Evolutionary conservation across 2,329 filamentous ascomycete species (phyloP).

Genomic region (Ceratocystis harringtonii): DNA sequence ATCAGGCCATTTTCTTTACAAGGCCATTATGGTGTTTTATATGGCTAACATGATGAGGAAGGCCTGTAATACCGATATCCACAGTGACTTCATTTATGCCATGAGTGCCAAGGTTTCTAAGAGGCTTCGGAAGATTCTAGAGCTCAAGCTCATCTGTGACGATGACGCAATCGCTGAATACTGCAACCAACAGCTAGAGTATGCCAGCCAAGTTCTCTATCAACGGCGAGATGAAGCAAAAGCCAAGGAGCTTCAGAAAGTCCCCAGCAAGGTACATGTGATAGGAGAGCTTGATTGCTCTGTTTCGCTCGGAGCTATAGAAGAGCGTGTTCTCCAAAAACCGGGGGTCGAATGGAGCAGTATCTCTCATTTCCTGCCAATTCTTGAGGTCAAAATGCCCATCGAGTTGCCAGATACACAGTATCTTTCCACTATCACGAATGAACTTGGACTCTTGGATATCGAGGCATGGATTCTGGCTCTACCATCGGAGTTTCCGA

Average conservation of each 20-base stretch:
- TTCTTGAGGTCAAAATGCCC: not conserved
- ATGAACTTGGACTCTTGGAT: not conserved
- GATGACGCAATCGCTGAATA: not conserved
- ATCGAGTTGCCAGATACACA: not conserved
- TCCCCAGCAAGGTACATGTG: not conserved
- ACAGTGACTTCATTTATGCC: slow-evolving; percentile 24
- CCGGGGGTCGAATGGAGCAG: not conserved
- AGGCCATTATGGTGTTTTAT: slow-evolving; percentile 35
- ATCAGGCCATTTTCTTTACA: slow-evolving; percentile 27
- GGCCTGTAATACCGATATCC: slow-evolving; percentile 16
- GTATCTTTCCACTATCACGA: not conserved
- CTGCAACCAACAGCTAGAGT: not conserved
- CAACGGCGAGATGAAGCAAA: not conserved
- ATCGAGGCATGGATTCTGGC: not conserved
- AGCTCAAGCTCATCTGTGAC: not conserved
- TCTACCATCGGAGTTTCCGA: not conserved
- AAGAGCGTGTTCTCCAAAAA: not conserved
- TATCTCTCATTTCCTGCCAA: not conserved
- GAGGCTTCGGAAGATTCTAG: slow-evolving; percentile 28
- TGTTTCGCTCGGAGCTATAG: not conserved
- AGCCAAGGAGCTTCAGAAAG: not conserved
- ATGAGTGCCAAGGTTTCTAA: slow-evolving; percentile 33
- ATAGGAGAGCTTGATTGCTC: not conserved
- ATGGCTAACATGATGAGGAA: slow-evolving; percentile 26
- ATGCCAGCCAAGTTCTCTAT: not conserved